phyloP scores from a whole-genome alignment of 176 grass and related monocot species.

The Puya raimondii region DNA sequence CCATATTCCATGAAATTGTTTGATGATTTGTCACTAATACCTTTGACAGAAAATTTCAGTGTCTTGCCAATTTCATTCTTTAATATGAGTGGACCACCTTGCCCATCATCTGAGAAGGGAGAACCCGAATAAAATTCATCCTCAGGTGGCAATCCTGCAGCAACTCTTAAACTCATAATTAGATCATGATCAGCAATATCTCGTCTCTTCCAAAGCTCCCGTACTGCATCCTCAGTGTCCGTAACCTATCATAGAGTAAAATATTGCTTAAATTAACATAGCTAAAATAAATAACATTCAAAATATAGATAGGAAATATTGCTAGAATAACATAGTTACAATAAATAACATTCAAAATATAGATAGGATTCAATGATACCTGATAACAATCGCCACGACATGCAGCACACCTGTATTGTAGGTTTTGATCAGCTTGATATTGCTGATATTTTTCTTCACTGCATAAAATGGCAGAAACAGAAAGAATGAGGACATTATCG shows the following conservation, averaged over 20 bases:
- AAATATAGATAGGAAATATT: neutral
- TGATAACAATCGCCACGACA: slow-evolving; percentile 94
- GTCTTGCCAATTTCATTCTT: slow-evolving; percentile 72
- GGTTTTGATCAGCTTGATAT: slow-evolving; percentile 85
- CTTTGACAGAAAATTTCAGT: slow-evolving; percentile 89
- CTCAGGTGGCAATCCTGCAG: slow-evolving; percentile 71
- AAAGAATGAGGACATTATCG: slow-evolving; percentile 6
- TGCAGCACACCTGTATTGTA: slow-evolving; percentile 76
- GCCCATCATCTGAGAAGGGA: slow-evolving; percentile 63
- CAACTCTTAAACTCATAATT: slow-evolving; percentile 67
- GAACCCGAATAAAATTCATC: slow-evolving; percentile 35
- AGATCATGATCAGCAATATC: slow-evolving; percentile 63
- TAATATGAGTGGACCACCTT: slow-evolving; percentile 37
- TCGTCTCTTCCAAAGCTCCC: slow-evolving; percentile 88
- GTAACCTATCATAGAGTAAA: slow-evolving; percentile 48
- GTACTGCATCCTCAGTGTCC: slow-evolving; percentile 85
- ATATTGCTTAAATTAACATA: neutral
- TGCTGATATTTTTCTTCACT: slow-evolving; percentile 97
- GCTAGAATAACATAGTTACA: neutral
- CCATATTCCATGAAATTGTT: slow-evolving; percentile 44
- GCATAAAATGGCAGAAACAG: slow-evolving; percentile 21
- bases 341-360: neutral
- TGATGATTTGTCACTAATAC: slow-evolving; percentile 44
- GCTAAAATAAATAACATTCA: neutral
- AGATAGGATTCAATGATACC: slow-evolving; percentile 27